A percentile compares a stretch with the other conserved stretches of the same genome.
phyloP scores from a whole-genome alignment of 345 rosid genomes.

The Pelargonium nanum region DNA sequence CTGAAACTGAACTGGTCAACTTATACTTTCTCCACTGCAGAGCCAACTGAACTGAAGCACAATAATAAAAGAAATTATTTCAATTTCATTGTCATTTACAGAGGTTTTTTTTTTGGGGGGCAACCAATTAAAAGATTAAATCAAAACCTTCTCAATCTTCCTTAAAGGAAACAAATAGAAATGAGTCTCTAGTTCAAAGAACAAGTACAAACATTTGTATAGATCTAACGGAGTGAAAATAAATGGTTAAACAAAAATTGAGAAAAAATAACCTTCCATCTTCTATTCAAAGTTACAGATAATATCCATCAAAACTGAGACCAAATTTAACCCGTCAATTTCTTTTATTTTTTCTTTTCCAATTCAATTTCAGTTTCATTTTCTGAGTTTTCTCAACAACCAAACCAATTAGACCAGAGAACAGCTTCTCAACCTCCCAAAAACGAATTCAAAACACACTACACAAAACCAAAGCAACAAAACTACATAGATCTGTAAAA shows the following conservation, averaged over 20 bases:
- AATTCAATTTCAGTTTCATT: background rate
- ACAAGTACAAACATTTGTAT: background rate
- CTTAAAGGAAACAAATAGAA: background rate
- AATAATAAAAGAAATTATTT: too few relatives aligned
- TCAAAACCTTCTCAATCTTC: background rate
- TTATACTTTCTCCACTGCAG: too few relatives aligned
- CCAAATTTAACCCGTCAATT: too few relatives aligned
- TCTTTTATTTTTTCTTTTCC: too few relatives aligned
- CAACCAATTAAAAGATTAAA: too few relatives aligned
- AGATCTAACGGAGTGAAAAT: background rate
- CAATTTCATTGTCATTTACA: too few relatives aligned
- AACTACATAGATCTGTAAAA: background rate
- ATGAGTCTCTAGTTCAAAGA: background rate
- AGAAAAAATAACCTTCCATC: too few relatives aligned
- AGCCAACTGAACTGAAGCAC: too few relatives aligned
- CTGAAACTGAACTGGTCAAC: too few relatives aligned
- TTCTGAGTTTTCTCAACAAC: background rate
- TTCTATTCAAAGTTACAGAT: background rate
- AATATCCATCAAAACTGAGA: background rate
- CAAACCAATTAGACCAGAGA: conserved; percentile 1
- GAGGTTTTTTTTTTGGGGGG: too few relatives aligned
- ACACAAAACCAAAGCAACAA: background rate
- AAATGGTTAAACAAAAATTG: too few relatives aligned
- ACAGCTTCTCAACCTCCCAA: background rate
- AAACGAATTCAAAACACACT: background rate